Conservation (phyloP, 768 basidiomycete species). For the Suillus hirtellus region DNA sequence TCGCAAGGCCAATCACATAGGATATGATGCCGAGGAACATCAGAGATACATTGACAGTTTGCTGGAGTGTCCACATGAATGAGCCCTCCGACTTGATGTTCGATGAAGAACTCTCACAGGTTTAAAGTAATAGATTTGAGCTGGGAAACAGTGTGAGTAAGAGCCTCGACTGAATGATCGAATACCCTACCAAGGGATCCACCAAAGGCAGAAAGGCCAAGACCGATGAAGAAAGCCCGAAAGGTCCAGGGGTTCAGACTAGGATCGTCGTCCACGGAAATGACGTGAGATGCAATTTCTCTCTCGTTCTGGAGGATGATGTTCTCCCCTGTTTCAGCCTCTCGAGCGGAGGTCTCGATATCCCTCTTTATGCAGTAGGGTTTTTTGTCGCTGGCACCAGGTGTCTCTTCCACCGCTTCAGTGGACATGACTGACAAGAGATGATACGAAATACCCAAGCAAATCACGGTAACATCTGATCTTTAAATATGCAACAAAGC, state of each 20-base stretch:
- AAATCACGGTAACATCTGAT: neutral
- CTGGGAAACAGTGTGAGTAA: slow-evolving; percentile 26
- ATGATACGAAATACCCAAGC: slow-evolving; percentile 3
- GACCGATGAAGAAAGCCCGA: slow-evolving; percentile 52
- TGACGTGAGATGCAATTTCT: slow-evolving; percentile 48
- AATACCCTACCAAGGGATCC: slow-evolving; percentile 43
- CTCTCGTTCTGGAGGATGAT: slow-evolving; percentile 41
- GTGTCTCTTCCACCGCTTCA: neutral
- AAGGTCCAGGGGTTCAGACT: slow-evolving; percentile 36
- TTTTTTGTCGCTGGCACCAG: slow-evolving; percentile 22
- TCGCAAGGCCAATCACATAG: slow-evolving; percentile 47
- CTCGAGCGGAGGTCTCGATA: slow-evolving; percentile 25
- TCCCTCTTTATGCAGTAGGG: slow-evolving; percentile 34
- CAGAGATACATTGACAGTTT: slow-evolving; percentile 51
- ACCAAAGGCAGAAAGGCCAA: slow-evolving; percentile 50
- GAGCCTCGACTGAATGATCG: slow-evolving; percentile 6
- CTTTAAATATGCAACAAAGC: neutral
- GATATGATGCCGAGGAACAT: slow-evolving; percentile 56
- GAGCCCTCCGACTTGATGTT: neutral
- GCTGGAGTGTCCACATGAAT: slow-evolving; percentile 30
- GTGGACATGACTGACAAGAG: slow-evolving; percentile 13
- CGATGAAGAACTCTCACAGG: slow-evolving; percentile 36
- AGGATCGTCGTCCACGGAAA: slow-evolving; percentile 39
- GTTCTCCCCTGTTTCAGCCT: slow-evolving; percentile 15
- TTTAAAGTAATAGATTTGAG: slow-evolving; percentile 64